Evolutionary conservation across 495 filamentous ascomycete species (phyloP).

Genomic region (Penicillium psychrofluorescens): DNA sequence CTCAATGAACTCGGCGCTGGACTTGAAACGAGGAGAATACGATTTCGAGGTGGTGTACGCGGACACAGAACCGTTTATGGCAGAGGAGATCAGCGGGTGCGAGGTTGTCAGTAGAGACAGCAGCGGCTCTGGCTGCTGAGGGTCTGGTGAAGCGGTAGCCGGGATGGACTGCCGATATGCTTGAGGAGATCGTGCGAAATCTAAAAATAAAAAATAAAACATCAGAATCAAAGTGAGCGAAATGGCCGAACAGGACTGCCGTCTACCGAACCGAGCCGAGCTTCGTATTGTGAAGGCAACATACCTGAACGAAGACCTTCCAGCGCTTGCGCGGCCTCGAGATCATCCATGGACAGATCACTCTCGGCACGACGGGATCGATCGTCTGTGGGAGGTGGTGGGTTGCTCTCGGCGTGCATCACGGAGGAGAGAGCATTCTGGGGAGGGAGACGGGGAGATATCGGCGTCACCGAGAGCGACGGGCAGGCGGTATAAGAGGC

Average conservation of each 20-base stretch:
- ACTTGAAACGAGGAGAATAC: constrained; percentile 78
- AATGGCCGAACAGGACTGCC: not conserved
- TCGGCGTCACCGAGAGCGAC: not conserved
- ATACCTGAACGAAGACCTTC: constrained; percentile 77
- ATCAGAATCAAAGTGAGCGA: not conserved
- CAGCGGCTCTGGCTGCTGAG: constrained; percentile 57
- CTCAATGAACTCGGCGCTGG: constrained; percentile 79
- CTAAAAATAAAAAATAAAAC: no score
- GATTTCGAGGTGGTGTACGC: constrained; percentile 79
- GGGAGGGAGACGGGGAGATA: constrained; percentile 6
- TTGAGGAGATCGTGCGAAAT: constrained; percentile 28
- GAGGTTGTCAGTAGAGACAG: constrained; percentile 72
- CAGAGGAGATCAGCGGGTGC: constrained; percentile 70
- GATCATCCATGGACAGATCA: constrained; percentile 69
- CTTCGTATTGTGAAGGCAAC: constrained; percentile 11
- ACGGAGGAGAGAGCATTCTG: constrained; percentile 27
- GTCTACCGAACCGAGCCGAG: constrained; percentile 3
- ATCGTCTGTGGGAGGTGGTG: constrained; percentile 14
- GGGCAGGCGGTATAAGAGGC: constrained; percentile 2
- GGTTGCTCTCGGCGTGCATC: constrained; percentile 34
- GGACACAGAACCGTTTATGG: constrained; percentile 72
- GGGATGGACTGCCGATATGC: constrained; percentile 19
- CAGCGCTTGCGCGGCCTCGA: constrained; percentile 82
- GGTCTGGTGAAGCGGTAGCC: constrained; percentile 11
- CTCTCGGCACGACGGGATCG: constrained; percentile 39